A percentile compares a stretch with the other conserved stretches of the same genome.
These are phyloP conservation scores for Tylopilus subfusipes DNA, from an alignment of 768 basidiomycete species.

Conservation along the genomic window DNA sequence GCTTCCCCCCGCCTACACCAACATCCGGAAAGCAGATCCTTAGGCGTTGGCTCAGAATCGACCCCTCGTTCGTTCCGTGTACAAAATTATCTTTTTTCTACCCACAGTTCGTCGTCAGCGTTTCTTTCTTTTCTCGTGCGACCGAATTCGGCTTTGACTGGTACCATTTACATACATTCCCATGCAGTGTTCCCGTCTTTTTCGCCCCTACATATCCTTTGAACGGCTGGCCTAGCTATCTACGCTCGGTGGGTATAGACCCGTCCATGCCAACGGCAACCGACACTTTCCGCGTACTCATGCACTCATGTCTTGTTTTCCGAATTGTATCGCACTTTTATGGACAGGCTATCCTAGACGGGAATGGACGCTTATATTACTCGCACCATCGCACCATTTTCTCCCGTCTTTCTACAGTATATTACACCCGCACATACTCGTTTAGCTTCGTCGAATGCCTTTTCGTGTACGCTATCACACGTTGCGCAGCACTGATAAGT, in stretches of 20 bases:
- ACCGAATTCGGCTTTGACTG: neutral
- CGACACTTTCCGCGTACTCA: neutral
- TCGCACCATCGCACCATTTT: neutral
- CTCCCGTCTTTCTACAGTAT: neutral
- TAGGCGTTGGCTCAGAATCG: neutral
- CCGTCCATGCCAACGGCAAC: neutral
- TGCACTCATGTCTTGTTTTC: neutral
- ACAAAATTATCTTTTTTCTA: neutral
- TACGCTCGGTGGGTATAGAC: neutral
- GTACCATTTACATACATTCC: slow-evolving; percentile 4
- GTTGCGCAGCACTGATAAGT: neutral
- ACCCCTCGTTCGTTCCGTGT: neutral
- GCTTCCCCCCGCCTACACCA: slow-evolving; percentile 79
- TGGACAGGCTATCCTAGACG: neutral
- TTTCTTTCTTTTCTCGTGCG: neutral
- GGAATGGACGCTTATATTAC: neutral
- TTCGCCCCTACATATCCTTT: neutral
- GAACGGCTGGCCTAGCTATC: neutral
- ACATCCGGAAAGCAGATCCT: slow-evolving; percentile 36
- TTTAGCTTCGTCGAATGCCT: neutral
- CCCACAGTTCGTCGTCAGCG: neutral
- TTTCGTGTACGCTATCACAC: neutral
- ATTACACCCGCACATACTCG: neutral
- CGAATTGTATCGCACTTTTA: neutral
- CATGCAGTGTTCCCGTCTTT: neutral